Conservation (phyloP, 108 stramenopile species). For the Aurantiochytrium sp. region DNA sequence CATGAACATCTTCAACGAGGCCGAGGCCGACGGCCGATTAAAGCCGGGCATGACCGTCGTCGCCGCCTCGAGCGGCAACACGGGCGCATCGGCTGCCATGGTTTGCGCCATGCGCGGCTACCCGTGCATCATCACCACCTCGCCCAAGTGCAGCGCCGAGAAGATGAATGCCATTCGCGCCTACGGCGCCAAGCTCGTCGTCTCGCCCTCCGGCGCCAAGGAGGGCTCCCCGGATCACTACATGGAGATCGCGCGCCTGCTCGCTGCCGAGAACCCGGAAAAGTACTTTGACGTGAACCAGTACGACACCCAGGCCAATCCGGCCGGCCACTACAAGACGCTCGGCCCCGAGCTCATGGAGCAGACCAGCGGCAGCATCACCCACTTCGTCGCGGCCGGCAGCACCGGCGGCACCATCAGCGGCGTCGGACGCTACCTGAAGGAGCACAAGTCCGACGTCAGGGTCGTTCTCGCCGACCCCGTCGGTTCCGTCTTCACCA, state of each 20-base stretch:
- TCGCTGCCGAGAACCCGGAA: slow-evolving; percentile 9
- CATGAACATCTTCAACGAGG: slow-evolving; percentile 48
- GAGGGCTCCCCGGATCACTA: slow-evolving; percentile 15
- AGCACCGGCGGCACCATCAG: slow-evolving; percentile 24
- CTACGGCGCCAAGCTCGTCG: slow-evolving; percentile 32
- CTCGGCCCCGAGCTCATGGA: slow-evolving; percentile 23
- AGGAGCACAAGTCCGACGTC: slow-evolving; percentile 12
- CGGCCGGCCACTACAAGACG: slow-evolving; percentile 8
- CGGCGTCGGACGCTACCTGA: slow-evolving; percentile 9
- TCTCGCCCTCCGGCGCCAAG: background rate
- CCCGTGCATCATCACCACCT: slow-evolving; percentile 51
- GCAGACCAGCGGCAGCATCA: background rate
- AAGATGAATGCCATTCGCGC: slow-evolving; percentile 33
- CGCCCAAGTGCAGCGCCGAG: slow-evolving; percentile 29
- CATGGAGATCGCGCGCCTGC: slow-evolving; percentile 32
- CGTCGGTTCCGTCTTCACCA: background rate
- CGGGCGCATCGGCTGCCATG: slow-evolving; percentile 54
- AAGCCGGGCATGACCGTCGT: slow-evolving; percentile 52
- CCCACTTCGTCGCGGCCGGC: slow-evolving; percentile 19
- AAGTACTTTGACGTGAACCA: slow-evolving; percentile 25
- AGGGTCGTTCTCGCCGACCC: slow-evolving; percentile 32
- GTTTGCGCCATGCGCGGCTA: slow-evolving; percentile 56
- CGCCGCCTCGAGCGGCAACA: slow-evolving; percentile 60
- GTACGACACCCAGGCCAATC: slow-evolving; percentile 9
- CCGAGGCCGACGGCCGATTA: slow-evolving; percentile 39